Conservation (phyloP, 2,329 filamentous ascomycete species). For the Fusarium nelsonii region DNA sequence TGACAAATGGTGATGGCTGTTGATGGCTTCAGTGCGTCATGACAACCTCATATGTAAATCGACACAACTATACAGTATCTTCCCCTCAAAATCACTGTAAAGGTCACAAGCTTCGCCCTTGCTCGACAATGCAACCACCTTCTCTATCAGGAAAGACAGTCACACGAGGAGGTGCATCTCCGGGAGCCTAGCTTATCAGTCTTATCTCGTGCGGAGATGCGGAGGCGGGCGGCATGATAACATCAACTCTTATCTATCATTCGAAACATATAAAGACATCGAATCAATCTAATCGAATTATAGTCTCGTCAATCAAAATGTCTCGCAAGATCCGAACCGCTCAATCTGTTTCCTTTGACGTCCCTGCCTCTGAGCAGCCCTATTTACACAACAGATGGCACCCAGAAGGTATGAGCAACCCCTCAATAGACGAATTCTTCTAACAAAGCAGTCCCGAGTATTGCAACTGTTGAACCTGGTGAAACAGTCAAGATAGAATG, state of each 20-base stretch:
- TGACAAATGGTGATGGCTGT: too few relatives aligned
- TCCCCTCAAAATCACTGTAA: neutral
- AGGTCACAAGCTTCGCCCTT: conserved; percentile 31
- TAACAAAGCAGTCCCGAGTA: conserved; percentile 73
- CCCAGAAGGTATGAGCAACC: conserved; percentile 75
- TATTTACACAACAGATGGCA: conserved; percentile 82
- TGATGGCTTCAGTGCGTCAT: neutral
- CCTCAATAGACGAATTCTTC: neutral
- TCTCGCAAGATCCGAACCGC: conserved; percentile 45
- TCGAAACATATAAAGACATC: neutral
- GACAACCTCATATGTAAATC: conserved; percentile 16
- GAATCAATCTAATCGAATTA: neutral
- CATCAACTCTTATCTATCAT: neutral
- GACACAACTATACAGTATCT: neutral
- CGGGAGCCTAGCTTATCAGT: conserved; percentile 22
- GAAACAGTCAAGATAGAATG: conserved; percentile 96
- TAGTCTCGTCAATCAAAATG: conserved; percentile 22
- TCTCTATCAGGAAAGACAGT: conserved; percentile 32
- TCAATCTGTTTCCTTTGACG: conserved; percentile 45
- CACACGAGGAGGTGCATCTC: conserved; percentile 23
- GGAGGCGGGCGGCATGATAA: conserved; percentile 20
- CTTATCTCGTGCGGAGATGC: conserved; percentile 35
- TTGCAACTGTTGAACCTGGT: conserved; percentile 79
- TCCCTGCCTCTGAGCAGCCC: conserved; percentile 45
- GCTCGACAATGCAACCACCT: conserved; percentile 24